A percentile compares a stretch with the other conserved stretches of the same genome.
Evolutionary conservation across 2,329 filamentous ascomycete species (phyloP).

Genomic region (Hansfordia pulvinata): DNA sequence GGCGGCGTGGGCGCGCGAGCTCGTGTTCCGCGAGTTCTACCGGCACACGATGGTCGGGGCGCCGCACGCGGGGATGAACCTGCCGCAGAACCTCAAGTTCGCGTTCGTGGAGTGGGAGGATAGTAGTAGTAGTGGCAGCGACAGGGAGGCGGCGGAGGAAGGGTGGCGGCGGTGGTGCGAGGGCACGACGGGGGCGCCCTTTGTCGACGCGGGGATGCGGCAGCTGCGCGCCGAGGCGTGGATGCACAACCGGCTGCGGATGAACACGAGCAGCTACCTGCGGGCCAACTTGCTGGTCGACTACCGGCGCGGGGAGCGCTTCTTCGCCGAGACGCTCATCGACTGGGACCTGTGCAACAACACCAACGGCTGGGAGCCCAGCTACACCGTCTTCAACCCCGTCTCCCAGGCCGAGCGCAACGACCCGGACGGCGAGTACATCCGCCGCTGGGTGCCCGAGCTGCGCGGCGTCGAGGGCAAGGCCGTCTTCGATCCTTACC

Average conservation of each 20-base stretch:
- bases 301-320: conserved; percentile 50
- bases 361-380: conserved; percentile 58
- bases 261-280: conserved; percentile 51
- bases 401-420: conserved; percentile 55
- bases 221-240: conserved; percentile 42
- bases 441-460: conserved; percentile 53
- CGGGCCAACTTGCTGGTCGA: conserved; percentile 51
- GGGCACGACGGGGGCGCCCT: conserved; percentile 48
- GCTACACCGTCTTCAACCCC: conserved; percentile 61
- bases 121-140: too few relatives aligned
- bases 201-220: conserved; percentile 56
- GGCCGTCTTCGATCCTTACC: conserved; percentile 53
- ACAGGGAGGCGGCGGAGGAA: too few relatives aligned
- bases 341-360: conserved; percentile 50
- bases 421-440: conserved; percentile 50
- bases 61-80: conserved; percentile 43
- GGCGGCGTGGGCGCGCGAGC: conserved; percentile 11
- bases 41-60: conserved; percentile 9
- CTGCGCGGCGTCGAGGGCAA: conserved; percentile 40
- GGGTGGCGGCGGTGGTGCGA: conserved; percentile 47
- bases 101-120: conserved; percentile 56
- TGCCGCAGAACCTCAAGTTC: conserved; percentile 60
- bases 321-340: conserved; percentile 50
- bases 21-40: conserved; percentile 15
- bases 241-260: conserved; percentile 55